Conservation (phyloP, 305 asterid genomes). For the Withania somnifera region DNA sequence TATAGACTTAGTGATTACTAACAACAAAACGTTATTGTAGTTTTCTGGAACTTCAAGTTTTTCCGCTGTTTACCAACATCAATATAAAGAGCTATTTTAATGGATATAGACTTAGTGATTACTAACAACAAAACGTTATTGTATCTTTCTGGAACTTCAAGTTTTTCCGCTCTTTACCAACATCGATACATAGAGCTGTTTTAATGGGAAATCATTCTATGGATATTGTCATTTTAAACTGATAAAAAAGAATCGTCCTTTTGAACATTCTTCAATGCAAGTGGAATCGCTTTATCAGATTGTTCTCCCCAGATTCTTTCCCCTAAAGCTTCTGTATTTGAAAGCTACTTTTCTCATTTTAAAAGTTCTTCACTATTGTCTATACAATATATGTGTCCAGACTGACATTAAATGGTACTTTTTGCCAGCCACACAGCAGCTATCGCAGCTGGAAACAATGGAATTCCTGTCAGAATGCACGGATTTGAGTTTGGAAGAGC, state of each 20-base stretch:
- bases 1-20: background rate
- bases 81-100: background rate
- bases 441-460: conserved; percentile 98
- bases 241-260: background rate
- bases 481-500: conserved; percentile 97
- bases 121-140: background rate
- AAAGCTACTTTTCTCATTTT: background rate
- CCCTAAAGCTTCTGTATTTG: background rate
- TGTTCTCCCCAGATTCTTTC: background rate
- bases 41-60: background rate
- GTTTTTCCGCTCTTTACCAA: background rate
- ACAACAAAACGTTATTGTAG: background rate
- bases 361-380: background rate
- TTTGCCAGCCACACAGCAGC: conserved; percentile 87
- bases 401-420: background rate
- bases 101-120: background rate
- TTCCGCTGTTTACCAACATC: background rate
- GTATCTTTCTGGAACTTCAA: background rate
- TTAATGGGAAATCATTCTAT: background rate
- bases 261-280: background rate
- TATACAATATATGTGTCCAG: background rate
- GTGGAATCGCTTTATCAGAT: background rate
- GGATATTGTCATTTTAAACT: background rate
- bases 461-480: conserved; percentile 86
- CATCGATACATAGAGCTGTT: background rate